Evolutionary conservation across 768 basidiomycete species (phyloP).

Genomic region (Xerocomellus chrysenteron): DNA sequence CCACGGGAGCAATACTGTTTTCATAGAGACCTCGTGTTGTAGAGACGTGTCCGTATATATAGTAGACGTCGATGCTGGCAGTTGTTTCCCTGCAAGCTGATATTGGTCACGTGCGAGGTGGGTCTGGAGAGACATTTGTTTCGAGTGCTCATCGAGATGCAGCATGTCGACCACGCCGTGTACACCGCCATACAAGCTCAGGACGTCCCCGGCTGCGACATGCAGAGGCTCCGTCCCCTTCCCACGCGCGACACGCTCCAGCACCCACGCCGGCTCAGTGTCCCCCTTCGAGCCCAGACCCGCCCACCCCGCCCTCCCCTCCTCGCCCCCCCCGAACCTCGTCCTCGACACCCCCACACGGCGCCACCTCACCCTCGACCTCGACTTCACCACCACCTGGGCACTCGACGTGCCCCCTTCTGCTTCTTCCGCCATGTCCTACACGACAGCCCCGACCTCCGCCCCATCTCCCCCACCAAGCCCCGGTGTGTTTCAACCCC

Average conservation of each 20-base stretch:
- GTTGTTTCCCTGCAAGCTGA: neutral
- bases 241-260: slow-evolving; percentile 12
- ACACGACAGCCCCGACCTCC: slow-evolving; percentile 16
- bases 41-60: slow-evolving; percentile 17
- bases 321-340: neutral
- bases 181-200: slow-evolving; percentile 20
- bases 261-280: slow-evolving; percentile 8
- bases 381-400: slow-evolving; percentile 19
- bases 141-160: slow-evolving; percentile 12
- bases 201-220: neutral
- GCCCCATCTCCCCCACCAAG: slow-evolving; percentile 8
- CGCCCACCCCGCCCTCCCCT: neutral
- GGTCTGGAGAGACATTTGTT: slow-evolving; percentile 6
- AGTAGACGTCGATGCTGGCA: neutral
- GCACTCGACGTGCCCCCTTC: slow-evolving; percentile 15
- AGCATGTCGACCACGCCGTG: slow-evolving; percentile 33
- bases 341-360: slow-evolving; percentile 2
- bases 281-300: slow-evolving; percentile 25
- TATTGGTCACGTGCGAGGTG: slow-evolving; percentile 30
- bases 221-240: slow-evolving; percentile 13
- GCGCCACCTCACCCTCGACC: slow-evolving; percentile 23
- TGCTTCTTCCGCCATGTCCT: slow-evolving; percentile 25
- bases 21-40: slow-evolving; percentile 29
- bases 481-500: slow-evolving; percentile 13
- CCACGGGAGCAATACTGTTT: slow-evolving; percentile 32